Evolutionary conservation across 208 protist genomes (phyloP).

Genomic region (Trypanosoma theileri): DNA sequence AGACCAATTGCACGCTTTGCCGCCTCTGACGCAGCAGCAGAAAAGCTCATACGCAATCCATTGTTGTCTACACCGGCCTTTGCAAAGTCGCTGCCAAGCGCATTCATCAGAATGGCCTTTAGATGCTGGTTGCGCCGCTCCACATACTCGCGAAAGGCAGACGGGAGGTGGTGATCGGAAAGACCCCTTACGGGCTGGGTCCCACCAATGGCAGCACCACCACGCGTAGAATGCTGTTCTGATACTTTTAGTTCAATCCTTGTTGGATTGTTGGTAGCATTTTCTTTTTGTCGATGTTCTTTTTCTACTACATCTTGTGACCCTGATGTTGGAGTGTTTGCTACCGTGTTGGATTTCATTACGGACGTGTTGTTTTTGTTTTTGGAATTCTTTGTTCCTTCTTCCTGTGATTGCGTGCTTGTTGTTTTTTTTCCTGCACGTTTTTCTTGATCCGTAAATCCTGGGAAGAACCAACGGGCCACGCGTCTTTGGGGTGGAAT

Average conservation of each 20-base stretch:
- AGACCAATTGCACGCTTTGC: constrained; percentile 62
- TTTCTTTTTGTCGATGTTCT: no score
- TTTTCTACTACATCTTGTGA: no score
- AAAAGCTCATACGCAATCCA: constrained; percentile 63
- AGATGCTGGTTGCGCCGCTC: constrained; percentile 36
- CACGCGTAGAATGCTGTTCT: no score
- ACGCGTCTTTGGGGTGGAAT: constrained; percentile 25
- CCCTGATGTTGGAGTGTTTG: no score
- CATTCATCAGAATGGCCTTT: constrained; percentile 49
- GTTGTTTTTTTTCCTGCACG: not conserved
- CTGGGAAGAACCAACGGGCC: constrained; percentile 36
- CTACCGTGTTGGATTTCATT: no score
- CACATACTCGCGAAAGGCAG: constrained; percentile 18
- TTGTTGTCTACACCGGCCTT: constrained; percentile 49
- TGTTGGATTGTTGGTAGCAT: no score
- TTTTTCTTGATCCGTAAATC: constrained; percentile 12
- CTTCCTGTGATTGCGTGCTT: not conserved
- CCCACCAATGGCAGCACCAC: no score
- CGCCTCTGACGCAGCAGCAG: constrained; percentile 50
- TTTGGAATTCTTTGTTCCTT: not conserved
- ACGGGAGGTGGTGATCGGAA: constrained; percentile 15
- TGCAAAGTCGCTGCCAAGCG: constrained; percentile 50
- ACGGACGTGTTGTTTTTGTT: not conserved
- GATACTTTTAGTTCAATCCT: no score
- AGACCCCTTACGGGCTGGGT: not conserved